A percentile compares a stretch with the other conserved stretches of the same genome.
Conservation (phyloP, 805 yeast genomes). For the Saccharomycopsis synnaedendra region DNA sequence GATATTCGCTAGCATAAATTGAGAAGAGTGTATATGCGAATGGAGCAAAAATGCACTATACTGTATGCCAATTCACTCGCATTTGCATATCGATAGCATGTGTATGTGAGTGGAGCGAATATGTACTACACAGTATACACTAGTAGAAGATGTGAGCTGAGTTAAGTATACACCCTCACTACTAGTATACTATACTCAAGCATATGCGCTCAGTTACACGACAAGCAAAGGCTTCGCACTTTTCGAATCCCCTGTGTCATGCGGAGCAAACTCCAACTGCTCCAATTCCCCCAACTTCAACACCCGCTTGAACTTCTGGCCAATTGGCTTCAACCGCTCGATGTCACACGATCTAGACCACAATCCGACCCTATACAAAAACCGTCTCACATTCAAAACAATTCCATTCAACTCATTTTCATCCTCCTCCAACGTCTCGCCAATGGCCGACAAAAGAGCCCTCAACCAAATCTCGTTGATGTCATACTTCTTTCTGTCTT, state of each 20-base stretch:
- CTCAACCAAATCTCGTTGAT: constrained; percentile 90
- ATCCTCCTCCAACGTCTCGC: constrained; percentile 84
- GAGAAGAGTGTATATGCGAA: too few species aligned
- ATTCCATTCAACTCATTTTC: constrained; percentile 87
- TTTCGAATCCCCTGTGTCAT: constrained; percentile 26
- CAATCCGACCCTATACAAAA: constrained; percentile 72
- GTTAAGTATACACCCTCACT: too few species aligned
- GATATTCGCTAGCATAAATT: too few species aligned
- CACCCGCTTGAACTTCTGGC: constrained; percentile 78
- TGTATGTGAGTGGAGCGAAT: too few species aligned
- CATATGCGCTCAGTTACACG: neutral
- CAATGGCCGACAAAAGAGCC: constrained; percentile 79
- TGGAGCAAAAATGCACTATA: too few species aligned
- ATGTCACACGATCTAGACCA: constrained; percentile 81
- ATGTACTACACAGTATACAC: too few species aligned
- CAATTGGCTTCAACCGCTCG: constrained; percentile 59
- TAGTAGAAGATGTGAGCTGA: too few species aligned
- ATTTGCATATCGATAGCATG: too few species aligned
- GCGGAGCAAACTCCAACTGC: constrained; percentile 69
- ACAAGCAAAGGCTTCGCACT: neutral
- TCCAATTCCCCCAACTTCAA: constrained; percentile 66
- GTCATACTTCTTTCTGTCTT: constrained; percentile 42
- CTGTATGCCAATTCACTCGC: too few species aligned
- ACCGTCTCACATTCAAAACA: constrained; percentile 79
- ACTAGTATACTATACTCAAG: too few species aligned